These are phyloP conservation scores for Choiromyces venosus DNA, from an alignment of 495 filamentous ascomycete species.

Conservation along the genomic window DNA sequence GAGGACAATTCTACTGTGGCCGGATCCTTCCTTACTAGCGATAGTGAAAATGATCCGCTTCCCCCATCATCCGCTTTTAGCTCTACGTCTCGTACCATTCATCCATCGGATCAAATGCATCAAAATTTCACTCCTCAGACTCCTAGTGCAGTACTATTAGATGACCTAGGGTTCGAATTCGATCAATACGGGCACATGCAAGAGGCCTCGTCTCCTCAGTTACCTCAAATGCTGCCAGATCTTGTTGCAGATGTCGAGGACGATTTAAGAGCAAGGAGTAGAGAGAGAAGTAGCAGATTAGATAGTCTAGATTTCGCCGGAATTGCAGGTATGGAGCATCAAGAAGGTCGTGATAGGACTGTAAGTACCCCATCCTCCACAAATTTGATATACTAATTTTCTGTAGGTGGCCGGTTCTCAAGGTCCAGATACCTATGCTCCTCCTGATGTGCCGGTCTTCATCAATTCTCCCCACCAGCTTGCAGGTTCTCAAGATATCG, in stretches of 20 bases:
- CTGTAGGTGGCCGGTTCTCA: neutral
- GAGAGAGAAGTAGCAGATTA: slow-evolving; percentile 29
- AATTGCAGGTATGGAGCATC: slow-evolving; percentile 44
- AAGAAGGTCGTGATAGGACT: slow-evolving; percentile 42
- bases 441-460: neutral
- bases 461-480: neutral
- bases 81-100: slow-evolving; percentile 31
- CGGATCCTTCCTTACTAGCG: neutral
- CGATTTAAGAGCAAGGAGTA: slow-evolving; percentile 2
- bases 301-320: slow-evolving; percentile 46
- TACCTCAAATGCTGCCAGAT: slow-evolving; percentile 11
- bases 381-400: neutral
- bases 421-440: neutral
- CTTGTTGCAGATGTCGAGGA: slow-evolving; percentile 12
- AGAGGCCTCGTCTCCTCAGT: slow-evolving; percentile 34
- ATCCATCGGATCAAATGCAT: slow-evolving; percentile 45
- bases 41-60: neutral
- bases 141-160: slow-evolving; percentile 31
- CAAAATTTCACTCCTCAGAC: slow-evolving; percentile 42
- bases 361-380: neutral
- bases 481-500: neutral
- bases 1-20: slow-evolving; percentile 43
- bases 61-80: slow-evolving; percentile 9
- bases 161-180: slow-evolving; percentile 62
- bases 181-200: slow-evolving; percentile 60